Conservation (phyloP, 768 basidiomycete species). For the Neoboletus subvelutipes region DNA sequence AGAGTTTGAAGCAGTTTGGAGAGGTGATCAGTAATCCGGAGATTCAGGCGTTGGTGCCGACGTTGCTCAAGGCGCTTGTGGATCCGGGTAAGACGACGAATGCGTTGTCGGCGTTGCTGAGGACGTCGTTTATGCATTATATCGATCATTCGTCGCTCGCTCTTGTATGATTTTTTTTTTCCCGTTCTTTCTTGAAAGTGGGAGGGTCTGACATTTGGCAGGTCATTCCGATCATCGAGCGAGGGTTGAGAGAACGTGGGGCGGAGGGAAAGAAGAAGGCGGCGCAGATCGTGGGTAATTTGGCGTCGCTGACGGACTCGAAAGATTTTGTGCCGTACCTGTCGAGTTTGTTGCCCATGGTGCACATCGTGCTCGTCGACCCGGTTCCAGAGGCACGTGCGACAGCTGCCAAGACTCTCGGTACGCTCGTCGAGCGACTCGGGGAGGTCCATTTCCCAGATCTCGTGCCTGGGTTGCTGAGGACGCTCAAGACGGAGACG, state of each 20-base stretch:
- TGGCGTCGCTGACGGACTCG: slow-evolving; percentile 84
- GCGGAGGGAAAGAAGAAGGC: slow-evolving; percentile 96
- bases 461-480: slow-evolving; percentile 83
- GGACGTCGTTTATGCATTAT: slow-evolving; percentile 96
- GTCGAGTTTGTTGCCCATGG: slow-evolving; percentile 82
- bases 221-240: slow-evolving; percentile 94
- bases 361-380: slow-evolving; percentile 90
- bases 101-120: slow-evolving; percentile 82
- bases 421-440: slow-evolving; percentile 93
- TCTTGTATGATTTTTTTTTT: slow-evolving; percentile 46
- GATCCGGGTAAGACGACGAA: slow-evolving; percentile 89
- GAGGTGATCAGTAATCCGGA: slow-evolving; percentile 99
- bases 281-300: slow-evolving; percentile 96
- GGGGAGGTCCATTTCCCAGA: slow-evolving; percentile 96
- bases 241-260: slow-evolving; percentile 87
- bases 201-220: slow-evolving; percentile 26
- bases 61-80: slow-evolving; percentile 90
- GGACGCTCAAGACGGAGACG: slow-evolving; percentile 87
- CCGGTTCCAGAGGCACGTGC: slow-evolving; percentile 98
- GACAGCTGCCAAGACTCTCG: slow-evolving; percentile 94
- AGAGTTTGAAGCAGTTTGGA: slow-evolving; percentile 95
- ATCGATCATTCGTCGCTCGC: slow-evolving; percentile 97
- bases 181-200: not conserved
- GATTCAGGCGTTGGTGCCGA: slow-evolving; percentile 85
- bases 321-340: slow-evolving; percentile 96